phyloP scores from a whole-genome alignment of 2,329 filamentous ascomycete genomes.

The Monilinia vaccinii-corymbosi region DNA sequence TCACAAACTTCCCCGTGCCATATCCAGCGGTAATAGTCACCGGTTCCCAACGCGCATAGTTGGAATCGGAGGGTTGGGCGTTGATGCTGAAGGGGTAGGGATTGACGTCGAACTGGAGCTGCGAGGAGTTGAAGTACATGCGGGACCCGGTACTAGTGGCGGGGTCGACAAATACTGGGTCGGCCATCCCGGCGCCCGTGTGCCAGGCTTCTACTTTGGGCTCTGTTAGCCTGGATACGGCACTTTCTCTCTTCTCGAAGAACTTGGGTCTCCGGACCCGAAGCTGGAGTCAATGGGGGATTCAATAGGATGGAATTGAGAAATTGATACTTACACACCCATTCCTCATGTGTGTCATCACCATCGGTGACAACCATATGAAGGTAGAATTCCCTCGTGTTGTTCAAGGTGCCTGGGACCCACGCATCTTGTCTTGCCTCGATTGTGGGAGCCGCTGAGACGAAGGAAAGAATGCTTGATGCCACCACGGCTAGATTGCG shows the following conservation, averaged over 20 bases:
- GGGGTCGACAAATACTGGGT: constrained; percentile 16
- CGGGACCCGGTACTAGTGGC: constrained; percentile 1
- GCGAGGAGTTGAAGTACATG: constrained; percentile 19
- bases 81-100: constrained; percentile 14
- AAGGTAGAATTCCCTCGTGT: constrained; percentile 23
- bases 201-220: constrained; percentile 19
- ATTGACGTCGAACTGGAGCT: constrained; percentile 20
- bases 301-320: background rate
- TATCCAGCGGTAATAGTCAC: constrained; percentile 15
- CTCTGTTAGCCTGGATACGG: background rate
- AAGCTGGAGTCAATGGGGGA: background rate
- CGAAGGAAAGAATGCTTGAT: constrained; percentile 11
- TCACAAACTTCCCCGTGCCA: constrained; percentile 11
- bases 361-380: constrained; percentile 12
- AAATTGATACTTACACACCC: constrained; percentile 12
- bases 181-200: constrained; percentile 20
- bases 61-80: constrained; percentile 19
- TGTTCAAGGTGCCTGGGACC: constrained; percentile 18
- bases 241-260: background rate
- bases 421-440: constrained; percentile 10
- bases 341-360: constrained; percentile 12
- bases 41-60: constrained; percentile 18
- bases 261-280: background rate
- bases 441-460: constrained; percentile 9
- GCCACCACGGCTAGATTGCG: constrained; percentile 13